Conservation (phyloP, 306 rosid species). For the Fagus crenata region DNA sequence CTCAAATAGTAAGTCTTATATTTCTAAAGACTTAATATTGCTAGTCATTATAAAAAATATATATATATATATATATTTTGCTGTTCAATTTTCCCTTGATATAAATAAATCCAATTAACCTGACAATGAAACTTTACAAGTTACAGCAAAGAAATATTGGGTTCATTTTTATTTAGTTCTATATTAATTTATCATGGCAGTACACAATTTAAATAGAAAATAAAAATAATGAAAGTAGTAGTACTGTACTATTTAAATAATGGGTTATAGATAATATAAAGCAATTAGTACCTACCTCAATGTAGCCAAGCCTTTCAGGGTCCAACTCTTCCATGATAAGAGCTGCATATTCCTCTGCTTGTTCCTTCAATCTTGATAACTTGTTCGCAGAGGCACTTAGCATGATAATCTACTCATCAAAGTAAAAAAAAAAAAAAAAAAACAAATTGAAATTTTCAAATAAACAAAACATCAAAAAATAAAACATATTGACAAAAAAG, state of each 20-base stretch:
- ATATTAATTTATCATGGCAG: not conserved
- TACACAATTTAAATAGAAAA: too few relatives aligned
- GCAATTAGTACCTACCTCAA: constrained; percentile 60
- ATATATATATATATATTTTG: not conserved
- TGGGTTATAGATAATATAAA: not conserved
- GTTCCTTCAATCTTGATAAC: constrained; percentile 90
- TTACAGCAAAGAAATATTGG: not conserved
- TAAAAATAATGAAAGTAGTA: not conserved
- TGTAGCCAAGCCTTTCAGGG: constrained; percentile 93
- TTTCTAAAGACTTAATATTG: not conserved
- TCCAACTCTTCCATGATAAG: constrained; percentile 96
- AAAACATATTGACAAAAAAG: constrained; percentile 39
- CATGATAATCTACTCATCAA: constrained; percentile 72
- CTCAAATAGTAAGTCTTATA: not conserved
- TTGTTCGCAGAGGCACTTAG: constrained; percentile 96
- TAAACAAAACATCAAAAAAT: constrained; percentile 5
- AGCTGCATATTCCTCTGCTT: constrained; percentile 99
- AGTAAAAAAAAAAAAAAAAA: not conserved
- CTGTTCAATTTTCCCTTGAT: constrained; percentile 18
- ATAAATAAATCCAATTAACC: not conserved
- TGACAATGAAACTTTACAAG: not conserved
- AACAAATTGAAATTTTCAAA: not conserved
- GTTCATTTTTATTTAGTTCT: not conserved
- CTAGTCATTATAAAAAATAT: not conserved
- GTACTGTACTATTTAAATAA: not conserved